A percentile compares a stretch with the other conserved stretches of the same genome.
phyloP scores from a whole-genome alignment of 228 moss, liverwort and hornwort genomes.

The Sphagnum fallax region DNA sequence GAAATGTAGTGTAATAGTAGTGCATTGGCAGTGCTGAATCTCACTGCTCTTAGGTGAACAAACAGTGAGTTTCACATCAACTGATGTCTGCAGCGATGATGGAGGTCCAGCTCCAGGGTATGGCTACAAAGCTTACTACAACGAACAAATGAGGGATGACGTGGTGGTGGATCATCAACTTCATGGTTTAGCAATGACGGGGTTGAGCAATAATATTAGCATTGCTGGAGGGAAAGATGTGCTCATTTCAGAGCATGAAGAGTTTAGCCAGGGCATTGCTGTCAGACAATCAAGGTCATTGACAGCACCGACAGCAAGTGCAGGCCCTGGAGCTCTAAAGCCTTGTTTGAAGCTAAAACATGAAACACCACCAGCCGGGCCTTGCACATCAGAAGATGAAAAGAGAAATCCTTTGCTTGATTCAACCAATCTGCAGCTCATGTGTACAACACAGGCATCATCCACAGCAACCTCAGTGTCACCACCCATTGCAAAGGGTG shows the following conservation, averaged over 20 bases:
- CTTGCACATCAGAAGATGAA: background rate
- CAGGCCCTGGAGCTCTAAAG: constrained; percentile 24
- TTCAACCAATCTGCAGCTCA: constrained; percentile 5
- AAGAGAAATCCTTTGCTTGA: constrained; percentile 12
- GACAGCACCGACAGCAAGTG: constrained; percentile 14
- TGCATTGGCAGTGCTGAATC: background rate
- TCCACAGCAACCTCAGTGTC: constrained; percentile 11
- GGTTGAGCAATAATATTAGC: background rate
- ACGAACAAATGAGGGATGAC: constrained; percentile 12
- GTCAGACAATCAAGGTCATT: constrained; percentile 18
- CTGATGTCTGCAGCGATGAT: constrained; percentile 19
- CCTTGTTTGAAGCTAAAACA: constrained; percentile 43
- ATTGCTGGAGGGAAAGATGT: constrained; percentile 14
- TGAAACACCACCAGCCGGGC: constrained; percentile 5
- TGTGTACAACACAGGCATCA: constrained; percentile 2
- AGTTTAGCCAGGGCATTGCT: constrained; percentile 29
- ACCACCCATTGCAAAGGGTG: constrained; percentile 9
- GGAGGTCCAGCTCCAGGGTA: constrained; percentile 15
- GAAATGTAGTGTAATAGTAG: background rate
- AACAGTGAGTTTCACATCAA: background rate
- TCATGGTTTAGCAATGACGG: background rate
- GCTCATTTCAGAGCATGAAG: constrained; percentile 29
- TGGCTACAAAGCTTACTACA: constrained; percentile 6
- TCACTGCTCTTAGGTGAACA: background rate
- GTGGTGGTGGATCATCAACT: constrained; percentile 11